Conservation (phyloP, 2,329 filamentous ascomycete species). For the Fusarium pseudoanthophilum region DNA sequence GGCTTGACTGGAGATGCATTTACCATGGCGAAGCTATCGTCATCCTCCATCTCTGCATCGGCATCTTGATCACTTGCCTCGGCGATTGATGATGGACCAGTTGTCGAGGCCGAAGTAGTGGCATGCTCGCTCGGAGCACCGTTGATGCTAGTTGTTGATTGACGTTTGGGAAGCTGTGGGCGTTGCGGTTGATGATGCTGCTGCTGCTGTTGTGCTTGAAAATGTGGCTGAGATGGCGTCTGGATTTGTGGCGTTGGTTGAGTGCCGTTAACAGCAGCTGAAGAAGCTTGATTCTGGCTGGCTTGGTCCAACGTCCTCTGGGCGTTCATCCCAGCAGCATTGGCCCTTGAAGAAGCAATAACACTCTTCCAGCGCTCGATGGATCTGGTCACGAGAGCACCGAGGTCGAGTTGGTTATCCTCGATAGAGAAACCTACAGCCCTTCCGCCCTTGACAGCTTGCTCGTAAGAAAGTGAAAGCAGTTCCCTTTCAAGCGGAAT, state of each 20-base stretch:
- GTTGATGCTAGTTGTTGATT: slow-evolving; percentile 52
- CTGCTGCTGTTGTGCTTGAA: slow-evolving; percentile 36
- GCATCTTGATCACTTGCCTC: slow-evolving; percentile 60
- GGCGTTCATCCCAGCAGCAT: slow-evolving; percentile 57
- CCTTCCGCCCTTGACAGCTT: slow-evolving; percentile 54
- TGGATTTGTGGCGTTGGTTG: slow-evolving; percentile 34
- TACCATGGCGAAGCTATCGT: slow-evolving; percentile 65
- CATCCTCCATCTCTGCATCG: slow-evolving; percentile 67
- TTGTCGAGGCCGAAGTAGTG: slow-evolving; percentile 48
- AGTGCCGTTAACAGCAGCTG: slow-evolving; percentile 38
- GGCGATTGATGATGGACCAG: slow-evolving; percentile 54
- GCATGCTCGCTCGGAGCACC: slow-evolving; percentile 49
- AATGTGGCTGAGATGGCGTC: slow-evolving; percentile 32
- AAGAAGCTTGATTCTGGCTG: slow-evolving; percentile 35
- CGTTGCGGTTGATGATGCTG: slow-evolving; percentile 16
- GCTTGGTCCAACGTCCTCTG: slow-evolving; percentile 61
- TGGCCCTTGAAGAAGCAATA: slow-evolving; percentile 61
- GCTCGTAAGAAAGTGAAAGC: slow-evolving; percentile 59
- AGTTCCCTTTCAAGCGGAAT: slow-evolving; percentile 63
- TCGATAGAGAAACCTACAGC: slow-evolving; percentile 60
- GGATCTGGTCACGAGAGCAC: slow-evolving; percentile 61
- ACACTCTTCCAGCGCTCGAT: slow-evolving; percentile 73
- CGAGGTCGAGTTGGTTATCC: slow-evolving; percentile 64
- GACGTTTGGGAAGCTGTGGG: slow-evolving; percentile 42
- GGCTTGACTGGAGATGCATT: slow-evolving; percentile 54